Base-by-base conservation (phyloP, 2,329 filamentous ascomycete genomes). In the Parastagonospora nodorum region DNA sequence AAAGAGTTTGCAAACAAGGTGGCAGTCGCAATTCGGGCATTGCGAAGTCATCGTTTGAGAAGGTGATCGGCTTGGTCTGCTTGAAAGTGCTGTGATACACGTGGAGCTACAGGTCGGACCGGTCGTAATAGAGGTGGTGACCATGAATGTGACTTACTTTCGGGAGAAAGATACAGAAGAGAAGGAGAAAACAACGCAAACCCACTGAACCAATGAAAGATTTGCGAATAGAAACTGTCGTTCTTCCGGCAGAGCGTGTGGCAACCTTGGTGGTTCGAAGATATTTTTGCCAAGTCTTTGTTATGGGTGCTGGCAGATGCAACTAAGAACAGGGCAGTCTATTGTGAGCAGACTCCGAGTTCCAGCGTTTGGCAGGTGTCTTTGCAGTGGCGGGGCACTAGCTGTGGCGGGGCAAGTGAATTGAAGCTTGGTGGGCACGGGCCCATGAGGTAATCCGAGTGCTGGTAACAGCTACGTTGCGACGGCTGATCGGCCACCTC, bases 321-420 rank as follows among this genome's bases (percentile, higher is more conserved):
- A 15, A 15, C n/a, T 46, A 40, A 38, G 4, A 40, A 15, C 31
- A 11, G 14, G 27, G 39, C 30, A 38, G 15, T 10, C 10, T 27
- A 43, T 24, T 14, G 32, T 31, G 32, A 30, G 19, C 19, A 24
- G 19, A 24, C 19, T 24, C 19, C 19, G 5, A 16, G 8, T n/a
- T 37, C 27, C 31, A 31, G 16, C 10, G 39, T 37, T 28, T 48
- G 30, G 45, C 39, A 48, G 45, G 28, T 9, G 36, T 30, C 19
- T 8, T 24, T 11, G 32, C 44, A 37, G 47, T 55, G 53, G 61
- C 57, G 59, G 58, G 61, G 61, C 55, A 57, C 28, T 10, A 12
- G 16, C 44, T 54, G 55, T 60, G 55, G 60, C 54, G 61, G 60
- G 61, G 60, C 45, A 47, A 11, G n/a, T 29, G 35, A 35, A 49